A percentile compares a stretch with the other conserved stretches of the same genome.
phyloP scores from a whole-genome alignment of 1,139 yeast species.

The Hansenula anomala region DNA sequence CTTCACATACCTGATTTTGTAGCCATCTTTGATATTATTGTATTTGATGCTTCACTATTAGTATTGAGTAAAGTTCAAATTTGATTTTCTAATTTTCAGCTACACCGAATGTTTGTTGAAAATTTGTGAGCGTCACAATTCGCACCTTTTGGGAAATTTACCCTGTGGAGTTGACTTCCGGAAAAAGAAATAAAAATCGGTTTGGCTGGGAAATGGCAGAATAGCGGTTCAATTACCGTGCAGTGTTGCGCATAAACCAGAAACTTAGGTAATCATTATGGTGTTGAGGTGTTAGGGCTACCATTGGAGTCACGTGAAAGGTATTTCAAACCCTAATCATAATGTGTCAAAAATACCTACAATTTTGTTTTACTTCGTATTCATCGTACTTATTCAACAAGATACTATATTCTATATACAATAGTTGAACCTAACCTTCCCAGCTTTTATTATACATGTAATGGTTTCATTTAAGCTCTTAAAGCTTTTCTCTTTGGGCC shows the following conservation, averaged over 20 bases:
- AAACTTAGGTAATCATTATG: no score
- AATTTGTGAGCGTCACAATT: neutral
- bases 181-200: neutral
- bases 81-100: constrained; percentile 4
- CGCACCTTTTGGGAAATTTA: neutral
- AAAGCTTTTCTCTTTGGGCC: no score
- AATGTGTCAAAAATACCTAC: no score
- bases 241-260: no score
- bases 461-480: no score
- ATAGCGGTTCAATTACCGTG: no score
- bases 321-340: no score
- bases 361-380: neutral
- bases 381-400: constrained; percentile 1
- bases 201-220: no score
- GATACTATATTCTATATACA: constrained; percentile 4
- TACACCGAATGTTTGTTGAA: constrained; percentile 2
- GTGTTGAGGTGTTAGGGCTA: no score
- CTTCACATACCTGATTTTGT: constrained; percentile 36
- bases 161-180: constrained; percentile 5
- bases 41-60: constrained; percentile 5
- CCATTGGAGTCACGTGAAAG: no score
- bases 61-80: constrained; percentile 1
- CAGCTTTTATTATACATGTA: no score
- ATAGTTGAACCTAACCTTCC: constrained; percentile 5
- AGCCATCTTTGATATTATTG: constrained; percentile 31